Percentiles rank a stretch among this genome's conserved stretches.
Evolutionary conservation across 495 filamentous ascomycete genomes (phyloP).

Genomic region (Penicilliopsis zonata): DNA sequence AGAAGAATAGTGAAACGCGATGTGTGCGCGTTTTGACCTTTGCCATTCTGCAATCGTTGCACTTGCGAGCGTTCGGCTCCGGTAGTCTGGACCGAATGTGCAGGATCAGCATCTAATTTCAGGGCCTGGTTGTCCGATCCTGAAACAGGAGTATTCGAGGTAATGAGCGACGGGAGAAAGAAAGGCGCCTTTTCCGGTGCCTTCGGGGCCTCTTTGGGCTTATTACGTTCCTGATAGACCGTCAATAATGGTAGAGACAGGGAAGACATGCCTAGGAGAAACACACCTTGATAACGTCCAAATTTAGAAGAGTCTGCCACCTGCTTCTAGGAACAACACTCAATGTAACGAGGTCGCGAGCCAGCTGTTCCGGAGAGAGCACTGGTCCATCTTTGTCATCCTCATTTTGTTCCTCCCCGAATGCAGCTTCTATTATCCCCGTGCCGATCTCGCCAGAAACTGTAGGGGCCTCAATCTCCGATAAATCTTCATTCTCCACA

Average conservation of each 20-base stretch:
- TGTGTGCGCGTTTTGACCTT: slow-evolving; percentile 10
- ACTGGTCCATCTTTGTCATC: slow-evolving; percentile 35
- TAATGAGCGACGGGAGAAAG: slow-evolving; percentile 68
- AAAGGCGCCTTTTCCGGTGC: slow-evolving; percentile 90
- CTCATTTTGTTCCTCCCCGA: slow-evolving; percentile 38
- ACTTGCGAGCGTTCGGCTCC: slow-evolving; percentile 40
- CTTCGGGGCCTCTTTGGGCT: slow-evolving; percentile 84
- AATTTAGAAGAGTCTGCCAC: slow-evolving; percentile 87
- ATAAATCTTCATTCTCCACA: slow-evolving; percentile 63
- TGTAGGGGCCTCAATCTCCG: slow-evolving; percentile 48
- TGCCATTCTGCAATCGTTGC: slow-evolving; percentile 39
- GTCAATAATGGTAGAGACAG: slow-evolving; percentile 5
- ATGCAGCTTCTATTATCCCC: slow-evolving; percentile 58
- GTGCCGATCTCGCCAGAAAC: slow-evolving; percentile 75
- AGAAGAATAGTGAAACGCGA: slow-evolving; percentile 48
- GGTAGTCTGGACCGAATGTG: slow-evolving; percentile 20
- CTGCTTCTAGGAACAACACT: slow-evolving; percentile 76
- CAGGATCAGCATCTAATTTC: slow-evolving; percentile 22
- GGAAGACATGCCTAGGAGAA: neutral
- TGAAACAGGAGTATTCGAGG: slow-evolving; percentile 16
- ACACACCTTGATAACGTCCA: slow-evolving; percentile 69
- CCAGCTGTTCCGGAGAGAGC: slow-evolving; percentile 60
- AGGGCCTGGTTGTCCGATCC: slow-evolving; percentile 6
- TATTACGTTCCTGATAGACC: slow-evolving; percentile 58
- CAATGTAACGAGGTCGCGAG: slow-evolving; percentile 68